phyloP scores from a whole-genome alignment of 352 stramenopile genomes.

The Globisporangium emineosum region DNA sequence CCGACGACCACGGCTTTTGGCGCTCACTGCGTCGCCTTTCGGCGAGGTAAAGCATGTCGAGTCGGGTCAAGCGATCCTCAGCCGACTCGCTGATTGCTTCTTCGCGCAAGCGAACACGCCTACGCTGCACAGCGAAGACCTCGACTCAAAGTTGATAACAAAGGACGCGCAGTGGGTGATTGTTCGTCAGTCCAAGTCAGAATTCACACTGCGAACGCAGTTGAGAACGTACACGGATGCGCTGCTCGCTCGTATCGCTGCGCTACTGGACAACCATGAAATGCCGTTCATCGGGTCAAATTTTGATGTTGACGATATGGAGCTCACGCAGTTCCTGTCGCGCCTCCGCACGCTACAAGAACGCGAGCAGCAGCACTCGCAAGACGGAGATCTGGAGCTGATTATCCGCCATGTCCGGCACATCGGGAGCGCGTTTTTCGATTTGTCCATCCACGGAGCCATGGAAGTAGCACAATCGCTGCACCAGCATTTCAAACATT shows the following conservation, averaged over 20 bases:
- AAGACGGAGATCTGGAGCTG: conserved; percentile 34
- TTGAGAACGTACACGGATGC: conserved; percentile 48
- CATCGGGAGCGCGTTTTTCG: conserved; percentile 49
- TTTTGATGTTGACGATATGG: conserved; percentile 51
- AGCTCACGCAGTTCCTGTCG: conserved; percentile 48
- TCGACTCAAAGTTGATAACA: conserved; percentile 41
- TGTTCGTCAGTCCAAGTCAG: conserved; percentile 33
- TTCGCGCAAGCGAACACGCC: conserved; percentile 58
- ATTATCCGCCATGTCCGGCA: conserved; percentile 43
- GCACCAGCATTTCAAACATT: conserved; percentile 28
- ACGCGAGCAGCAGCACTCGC: conserved; percentile 1
- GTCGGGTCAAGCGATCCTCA: conserved; percentile 31
- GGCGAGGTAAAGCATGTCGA: conserved; percentile 43
- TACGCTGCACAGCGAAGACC: conserved; percentile 45
- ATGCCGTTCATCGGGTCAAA: conserved; percentile 39
- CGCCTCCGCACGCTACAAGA: conserved; percentile 30
- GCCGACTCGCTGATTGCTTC: conserved; percentile 42
- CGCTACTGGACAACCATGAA: conserved; percentile 26
- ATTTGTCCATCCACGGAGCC: conserved; percentile 46
- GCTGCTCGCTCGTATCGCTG: conserved; percentile 28
- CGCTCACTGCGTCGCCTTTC: conserved; percentile 71
- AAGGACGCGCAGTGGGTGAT: conserved; percentile 64
- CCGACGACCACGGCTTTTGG: conserved; percentile 48
- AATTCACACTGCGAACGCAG: conserved; percentile 33
- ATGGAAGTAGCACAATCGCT: conserved; percentile 33